These are phyloP conservation scores for Acer negundo DNA, from an alignment of 345 rosid genomes.

Conservation along the genomic window DNA sequence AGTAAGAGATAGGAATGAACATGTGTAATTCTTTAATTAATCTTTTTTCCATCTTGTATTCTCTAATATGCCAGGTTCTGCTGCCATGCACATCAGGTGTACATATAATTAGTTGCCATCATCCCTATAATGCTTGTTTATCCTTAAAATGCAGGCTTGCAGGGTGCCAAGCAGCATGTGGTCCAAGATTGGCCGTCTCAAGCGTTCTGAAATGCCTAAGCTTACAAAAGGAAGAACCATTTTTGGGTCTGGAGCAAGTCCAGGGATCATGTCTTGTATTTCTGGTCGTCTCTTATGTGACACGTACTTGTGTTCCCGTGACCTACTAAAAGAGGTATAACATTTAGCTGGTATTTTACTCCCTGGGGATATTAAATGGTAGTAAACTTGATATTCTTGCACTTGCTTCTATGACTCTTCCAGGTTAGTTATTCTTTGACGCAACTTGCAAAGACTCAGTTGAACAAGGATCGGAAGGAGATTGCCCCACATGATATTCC, in stretches of 20 bases:
- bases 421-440: slow-evolving; percentile 99
- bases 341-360: slow-evolving; percentile 20
- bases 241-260: slow-evolving; percentile 94
- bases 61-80: slow-evolving; percentile 8
- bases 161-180: slow-evolving; percentile 87
- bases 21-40: slow-evolving; percentile 6
- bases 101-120: slow-evolving; percentile 10
- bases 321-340: slow-evolving; percentile 82
- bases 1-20: slow-evolving; percentile 3
- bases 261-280: slow-evolving; percentile 91
- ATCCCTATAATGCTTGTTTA: background rate
- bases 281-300: slow-evolving; percentile 96
- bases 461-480: slow-evolving; percentile 89
- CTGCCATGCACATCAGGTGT: slow-evolving; percentile 6
- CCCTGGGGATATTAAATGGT: background rate
- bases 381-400: slow-evolving; percentile 27
- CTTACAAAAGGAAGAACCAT: slow-evolving; percentile 68
- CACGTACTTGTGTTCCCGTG: slow-evolving; percentile 86
- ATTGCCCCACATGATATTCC: slow-evolving; percentile 74
- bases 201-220: slow-evolving; percentile 93
- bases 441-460: slow-evolving; percentile 85
- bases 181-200: slow-evolving; percentile 98
- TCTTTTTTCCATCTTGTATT: background rate
- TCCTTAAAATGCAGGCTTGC: slow-evolving; percentile 64
- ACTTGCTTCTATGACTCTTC: slow-evolving; percentile 33